These are phyloP conservation scores for Copromyces sp. DNA, from an alignment of 495 filamentous ascomycete genomes.

Conservation along the genomic window DNA sequence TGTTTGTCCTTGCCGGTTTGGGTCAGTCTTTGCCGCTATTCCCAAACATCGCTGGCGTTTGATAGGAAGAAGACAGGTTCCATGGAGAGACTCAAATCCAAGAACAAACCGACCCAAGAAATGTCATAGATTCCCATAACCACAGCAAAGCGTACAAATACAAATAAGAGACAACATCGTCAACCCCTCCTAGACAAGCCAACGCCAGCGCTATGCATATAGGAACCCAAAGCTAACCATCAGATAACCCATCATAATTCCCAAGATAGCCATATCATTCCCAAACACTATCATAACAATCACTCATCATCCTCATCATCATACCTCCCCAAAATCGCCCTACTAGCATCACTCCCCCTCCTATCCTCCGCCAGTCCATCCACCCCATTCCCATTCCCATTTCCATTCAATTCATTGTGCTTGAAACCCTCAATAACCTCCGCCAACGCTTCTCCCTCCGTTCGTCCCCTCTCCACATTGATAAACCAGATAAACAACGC, in stretches of 20 bases:
- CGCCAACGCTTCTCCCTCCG: slow-evolving; percentile 63
- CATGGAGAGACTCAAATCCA: not conserved
- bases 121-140: not conserved
- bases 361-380: not conserved
- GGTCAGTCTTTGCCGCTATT: not conserved
- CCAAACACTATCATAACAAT: not conserved
- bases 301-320: slow-evolving; percentile 19
- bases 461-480: slow-evolving; percentile 79
- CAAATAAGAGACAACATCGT: not conserved
- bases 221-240: not conserved
- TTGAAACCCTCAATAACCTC: slow-evolving; percentile 53
- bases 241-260: not conserved
- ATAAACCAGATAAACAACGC: slow-evolving; percentile 76
- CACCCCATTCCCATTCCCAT: not conserved
- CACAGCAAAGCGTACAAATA: not conserved
- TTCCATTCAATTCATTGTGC: not conserved
- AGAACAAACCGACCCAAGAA: not conserved
- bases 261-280: not conserved
- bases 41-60: not conserved
- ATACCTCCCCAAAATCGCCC: slow-evolving; percentile 25
- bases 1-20: not conserved
- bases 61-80: not conserved
- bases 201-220: slow-evolving; percentile 39
- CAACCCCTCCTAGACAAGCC: not conserved
- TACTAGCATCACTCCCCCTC: slow-evolving; percentile 16